Conservation (phyloP, 371 early-diverging fungal genomes). For the Mucor indicus region DNA sequence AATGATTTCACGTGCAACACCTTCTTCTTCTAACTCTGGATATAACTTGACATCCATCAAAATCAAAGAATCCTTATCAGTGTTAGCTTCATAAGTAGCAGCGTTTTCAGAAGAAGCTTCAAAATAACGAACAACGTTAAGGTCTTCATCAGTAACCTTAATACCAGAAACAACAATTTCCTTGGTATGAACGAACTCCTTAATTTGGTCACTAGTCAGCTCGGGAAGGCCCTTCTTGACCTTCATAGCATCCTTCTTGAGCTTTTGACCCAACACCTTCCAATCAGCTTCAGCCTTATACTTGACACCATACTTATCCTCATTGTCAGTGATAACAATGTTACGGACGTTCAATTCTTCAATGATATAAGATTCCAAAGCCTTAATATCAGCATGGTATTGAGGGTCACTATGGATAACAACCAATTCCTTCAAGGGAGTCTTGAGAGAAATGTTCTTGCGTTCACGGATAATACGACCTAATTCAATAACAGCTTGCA, state of each 20-base stretch:
- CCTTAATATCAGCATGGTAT: slow-evolving; percentile 84
- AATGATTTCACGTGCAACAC: slow-evolving; percentile 95
- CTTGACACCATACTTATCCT: slow-evolving; percentile 88
- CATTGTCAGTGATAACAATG: slow-evolving; percentile 85
- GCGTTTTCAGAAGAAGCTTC: slow-evolving; percentile 54
- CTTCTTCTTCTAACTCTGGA: slow-evolving; percentile 87
- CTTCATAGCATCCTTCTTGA: slow-evolving; percentile 86
- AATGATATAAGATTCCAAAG: slow-evolving; percentile 81
- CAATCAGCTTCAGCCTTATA: slow-evolving; percentile 90
- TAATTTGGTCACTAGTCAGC: slow-evolving; percentile 77
- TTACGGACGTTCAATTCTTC: slow-evolving; percentile 95
- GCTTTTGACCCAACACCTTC: slow-evolving; percentile 85
- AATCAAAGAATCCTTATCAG: slow-evolving; percentile 85
- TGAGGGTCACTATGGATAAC: slow-evolving; percentile 88
- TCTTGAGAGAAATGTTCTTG: slow-evolving; percentile 94
- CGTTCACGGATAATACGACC: slow-evolving; percentile 96
- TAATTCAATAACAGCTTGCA: slow-evolving; percentile 97
- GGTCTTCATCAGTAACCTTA: slow-evolving; percentile 76
- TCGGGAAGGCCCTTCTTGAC: slow-evolving; percentile 87
- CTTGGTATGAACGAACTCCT: slow-evolving; percentile 71
- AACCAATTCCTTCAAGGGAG: slow-evolving; percentile 92
- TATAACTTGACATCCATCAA: slow-evolving; percentile 86
- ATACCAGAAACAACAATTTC: slow-evolving; percentile 80
- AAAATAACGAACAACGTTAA: slow-evolving; percentile 81
- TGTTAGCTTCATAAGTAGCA: slow-evolving; percentile 70